Evolutionary conservation across 441 rosid species (phyloP), one percentile per base, ranked within the genome.

Genomic region (Croton setiger): DNA sequence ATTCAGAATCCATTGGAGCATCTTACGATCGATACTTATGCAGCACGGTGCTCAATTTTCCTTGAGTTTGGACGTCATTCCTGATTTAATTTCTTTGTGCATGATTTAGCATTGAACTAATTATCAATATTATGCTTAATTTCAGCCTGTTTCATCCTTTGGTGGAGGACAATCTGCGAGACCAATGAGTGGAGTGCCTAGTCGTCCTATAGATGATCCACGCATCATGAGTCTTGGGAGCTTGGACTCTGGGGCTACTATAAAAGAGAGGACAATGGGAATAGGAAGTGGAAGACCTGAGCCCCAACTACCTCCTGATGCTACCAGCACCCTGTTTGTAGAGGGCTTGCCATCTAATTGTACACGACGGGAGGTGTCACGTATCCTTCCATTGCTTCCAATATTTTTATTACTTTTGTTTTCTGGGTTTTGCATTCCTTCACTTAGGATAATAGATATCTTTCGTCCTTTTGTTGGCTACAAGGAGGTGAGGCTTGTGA

Each of bases 381-480:
- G 86, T 87, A 87, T 87, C 90, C 90, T 81, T 78, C 67, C 54
- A 31, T 56, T 66, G 57, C 35, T 20, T 39, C 20, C 44, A 10
- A 37, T 7, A 48, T 48, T 49, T 27, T n/a, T 72, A 43, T 31
- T 48, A 58, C 47, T 67, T 20, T 69, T 73, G 35, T 36, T 63
- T 70, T 43, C 62, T 33, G 18, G 0, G 23, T 54, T 77, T 54
- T 78, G n/a, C n/a, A 48, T 75, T 68, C 81, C 82, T 83, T 82
- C 23, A 80, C 80, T 73, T 68, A 36, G 44, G 10, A 47, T 60
- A 23, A 61, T 52, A 84, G 90, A 87, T 75, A 87, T 87, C 48
- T 87, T 87, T 65, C 90, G 92, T 47, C 92, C 87, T 41, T 87
- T 87, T 75, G 87, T 87, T 72, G 87, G 91, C 74, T 87, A 87